phyloP scores from a whole-genome alignment of 108 stramenopile genomes.

The Nannochloropsis salina region DNA sequence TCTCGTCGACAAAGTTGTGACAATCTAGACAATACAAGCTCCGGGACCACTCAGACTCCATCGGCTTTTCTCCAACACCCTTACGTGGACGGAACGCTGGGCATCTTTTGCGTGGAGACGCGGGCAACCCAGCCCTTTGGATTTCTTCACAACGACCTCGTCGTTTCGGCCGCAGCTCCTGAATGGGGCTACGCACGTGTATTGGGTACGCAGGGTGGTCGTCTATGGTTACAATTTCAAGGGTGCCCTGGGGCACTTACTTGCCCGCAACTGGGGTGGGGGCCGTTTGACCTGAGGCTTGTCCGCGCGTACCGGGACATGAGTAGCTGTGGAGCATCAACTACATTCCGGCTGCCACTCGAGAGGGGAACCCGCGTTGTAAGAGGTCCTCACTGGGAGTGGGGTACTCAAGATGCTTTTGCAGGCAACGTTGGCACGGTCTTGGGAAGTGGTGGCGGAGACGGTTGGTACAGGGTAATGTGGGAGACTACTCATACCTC shows the following conservation, averaged over 20 bases:
- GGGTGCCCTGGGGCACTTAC: background rate
- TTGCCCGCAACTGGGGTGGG: background rate
- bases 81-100: background rate
- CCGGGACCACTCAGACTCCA: background rate
- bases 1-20: background rate
- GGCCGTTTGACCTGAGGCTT: background rate
- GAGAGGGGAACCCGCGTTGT: background rate
- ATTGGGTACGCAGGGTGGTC: too few species aligned
- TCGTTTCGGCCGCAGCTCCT: background rate
- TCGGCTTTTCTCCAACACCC: background rate
- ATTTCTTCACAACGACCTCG: background rate
- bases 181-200: background rate
- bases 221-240: constrained; percentile 17
- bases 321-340: background rate
- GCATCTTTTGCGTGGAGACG: background rate
- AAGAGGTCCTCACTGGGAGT: background rate
- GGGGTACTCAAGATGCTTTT: constrained; percentile 20
- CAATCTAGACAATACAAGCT: background rate
- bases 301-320: background rate
- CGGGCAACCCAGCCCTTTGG: background rate
- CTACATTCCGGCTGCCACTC: background rate
- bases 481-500: background rate
- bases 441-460: constrained; percentile 7
- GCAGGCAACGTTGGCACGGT: constrained; percentile 17
- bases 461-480: background rate